Evolutionary conservation across 2,329 filamentous ascomycete species (phyloP), one percentile per base, ranked within the genome.

Genomic region (Fusarium aywerte): DNA sequence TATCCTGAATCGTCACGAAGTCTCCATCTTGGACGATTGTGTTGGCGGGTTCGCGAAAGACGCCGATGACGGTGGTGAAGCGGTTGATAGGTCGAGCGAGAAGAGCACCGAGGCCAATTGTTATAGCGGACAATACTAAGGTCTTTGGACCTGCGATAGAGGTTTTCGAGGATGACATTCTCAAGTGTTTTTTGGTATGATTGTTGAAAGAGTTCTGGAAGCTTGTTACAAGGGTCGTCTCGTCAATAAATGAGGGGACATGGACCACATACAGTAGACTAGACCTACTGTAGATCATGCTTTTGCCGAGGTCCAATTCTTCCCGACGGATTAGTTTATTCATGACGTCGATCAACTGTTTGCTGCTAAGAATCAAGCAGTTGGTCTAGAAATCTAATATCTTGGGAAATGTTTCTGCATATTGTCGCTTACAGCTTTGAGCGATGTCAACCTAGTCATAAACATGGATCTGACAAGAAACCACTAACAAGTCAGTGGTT

Each of bases 1-100:
- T 89, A 62, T 86, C 83, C 0, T 80, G 73, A 11, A 89, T 84
- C 11, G 70, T 62, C 7, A 80, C 67, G 2, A 85, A 70, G 5
- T 76, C 62, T 4, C 55, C 38, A 7, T 67, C 45, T 6, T 58
- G 27, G 7, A 75, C n/a, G 1, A 57, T 16, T 0, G 71, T 76
- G 13, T 67, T 73, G 7, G 38, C 50, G 4, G 67, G 64, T 10
- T 50, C 52, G 15, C 77, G 73, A 27, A 76, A 73, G 6, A 76
- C 15, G 12, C 78, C 78, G 1, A 73, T 23, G 1, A 78, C 71
- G 1, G 57, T 61, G 1, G 60, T 38, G 20, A 45, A 33, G 9
- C 53, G 60, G 3, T 18, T 48, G 5, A 65, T 25, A 5, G 62
- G 61, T 0, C 25, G 38, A 0, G 54, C 53, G 3, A 65, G 29